Conservation (phyloP, 1,139 yeast genomes). For the Wickerhamiella infanticola region DNA sequence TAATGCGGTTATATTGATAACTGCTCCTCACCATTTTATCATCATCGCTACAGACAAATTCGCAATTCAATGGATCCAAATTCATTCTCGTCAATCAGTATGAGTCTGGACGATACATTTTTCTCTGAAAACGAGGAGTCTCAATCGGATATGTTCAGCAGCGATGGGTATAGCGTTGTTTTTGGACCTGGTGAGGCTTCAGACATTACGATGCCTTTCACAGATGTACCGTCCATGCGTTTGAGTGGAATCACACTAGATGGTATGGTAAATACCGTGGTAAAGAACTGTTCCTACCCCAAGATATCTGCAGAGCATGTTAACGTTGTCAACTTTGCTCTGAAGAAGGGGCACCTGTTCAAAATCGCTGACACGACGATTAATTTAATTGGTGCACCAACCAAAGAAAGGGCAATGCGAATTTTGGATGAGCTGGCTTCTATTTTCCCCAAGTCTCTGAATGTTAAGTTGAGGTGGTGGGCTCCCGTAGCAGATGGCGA, state of each 20-base stretch:
- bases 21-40: too few species aligned
- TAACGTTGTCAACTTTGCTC: not conserved
- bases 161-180: not conserved
- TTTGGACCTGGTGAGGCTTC: not conserved
- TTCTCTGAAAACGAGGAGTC: not conserved
- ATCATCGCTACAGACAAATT: too few species aligned
- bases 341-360: not conserved
- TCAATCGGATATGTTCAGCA: not conserved
- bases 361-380: not conserved
- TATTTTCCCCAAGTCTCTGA: not conserved
- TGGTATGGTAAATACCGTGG: not conserved
- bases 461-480: not conserved
- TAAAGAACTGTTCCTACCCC: not conserved
- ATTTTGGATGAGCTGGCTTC: not conserved
- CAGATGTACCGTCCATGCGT: not conserved
- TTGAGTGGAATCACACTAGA: not conserved
- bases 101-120: not conserved
- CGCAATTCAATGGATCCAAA: not conserved
- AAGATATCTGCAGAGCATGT: not conserved
- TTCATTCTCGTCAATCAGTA: not conserved
- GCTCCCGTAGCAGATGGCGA: not conserved
- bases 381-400: not conserved
- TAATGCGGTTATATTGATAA: too few species aligned
- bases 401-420: not conserved
- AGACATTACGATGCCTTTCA: not conserved